Evolutionary conservation across 192 early-diverging fungal species (phyloP), one percentile per base, ranked within the genome.

Genomic region (Umbelopsis isabellina): DNA sequence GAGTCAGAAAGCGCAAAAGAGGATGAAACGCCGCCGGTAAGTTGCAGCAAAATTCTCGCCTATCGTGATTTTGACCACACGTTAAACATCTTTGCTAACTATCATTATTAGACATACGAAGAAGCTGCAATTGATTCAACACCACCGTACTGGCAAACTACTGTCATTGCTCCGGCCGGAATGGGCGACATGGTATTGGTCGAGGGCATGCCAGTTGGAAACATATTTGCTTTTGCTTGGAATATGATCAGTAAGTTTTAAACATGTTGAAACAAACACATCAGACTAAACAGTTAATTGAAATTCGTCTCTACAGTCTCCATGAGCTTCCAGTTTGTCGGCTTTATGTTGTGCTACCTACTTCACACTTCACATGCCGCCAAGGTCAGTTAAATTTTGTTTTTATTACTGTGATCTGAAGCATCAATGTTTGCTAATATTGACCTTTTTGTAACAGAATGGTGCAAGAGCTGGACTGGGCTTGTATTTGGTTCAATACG

Each of bases 161-260:
- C 93, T 12, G 84, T 91, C 10, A 86, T 92, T 66, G 81, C 88
- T 11, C 84, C 90, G 37, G 88, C 88, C 13, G 75, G 79, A 22
- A 88, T 92, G 72, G 92, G 93, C 46, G 96, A 94, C 52, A 89
- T 95, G 74, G 78, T 98, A 4, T 78, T 96, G 8, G 90, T 98
- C 11, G 97, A 98, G 67, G 94, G 96, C 13, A 67, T 98, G 68
- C 94, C 97, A 3, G 94, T 96, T 9, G 96, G 96, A 9, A 87
- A 87, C 49, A 68, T 89, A 15, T 83, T 92, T 45, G 77, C 89
- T 47, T 94, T 95, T 71, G 50, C 92, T 22, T 91, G 93, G 71
- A 95, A 94, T 78, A 85, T 95, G 84, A 71, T 92, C 12, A 82
- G 84, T 86, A 86, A 41, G 76, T 76, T 47, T 37, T 16, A 22